phyloP scores from a whole-genome alignment of 306 rosid genomes.

The Quercus suber region DNA sequence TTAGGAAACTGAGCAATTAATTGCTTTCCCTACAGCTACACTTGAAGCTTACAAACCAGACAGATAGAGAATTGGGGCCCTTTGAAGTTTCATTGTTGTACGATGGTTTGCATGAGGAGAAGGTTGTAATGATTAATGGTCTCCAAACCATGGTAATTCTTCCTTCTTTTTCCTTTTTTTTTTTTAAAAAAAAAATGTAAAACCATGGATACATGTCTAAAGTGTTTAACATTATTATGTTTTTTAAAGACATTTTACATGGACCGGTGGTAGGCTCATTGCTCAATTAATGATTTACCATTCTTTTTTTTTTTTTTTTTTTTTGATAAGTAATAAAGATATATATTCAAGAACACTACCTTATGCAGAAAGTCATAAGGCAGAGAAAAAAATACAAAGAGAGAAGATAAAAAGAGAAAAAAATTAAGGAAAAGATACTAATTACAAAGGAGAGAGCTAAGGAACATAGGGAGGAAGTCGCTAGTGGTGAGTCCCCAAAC shows the following conservation, averaged over 20 bases:
- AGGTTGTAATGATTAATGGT: conserved; percentile 70
- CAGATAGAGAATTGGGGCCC: conserved; percentile 82
- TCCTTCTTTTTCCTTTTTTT: too few species aligned
- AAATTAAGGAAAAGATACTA: too few species aligned
- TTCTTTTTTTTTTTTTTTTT: neutral
- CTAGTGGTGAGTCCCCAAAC: too few species aligned
- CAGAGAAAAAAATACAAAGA: too few species aligned
- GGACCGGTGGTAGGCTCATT: conserved; percentile 6
- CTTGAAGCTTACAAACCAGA: conserved; percentile 62
- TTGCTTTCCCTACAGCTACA: conserved; percentile 59
- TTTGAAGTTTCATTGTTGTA: conserved; percentile 72
- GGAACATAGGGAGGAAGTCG: too few species aligned
- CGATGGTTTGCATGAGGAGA: conserved; percentile 50
- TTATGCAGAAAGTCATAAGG: too few species aligned
- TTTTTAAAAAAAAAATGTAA: too few species aligned
- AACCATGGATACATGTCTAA: neutral
- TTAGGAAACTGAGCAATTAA: conserved; percentile 32
- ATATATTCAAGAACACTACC: too few species aligned
- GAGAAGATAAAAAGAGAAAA: too few species aligned
- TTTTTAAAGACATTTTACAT: neutral
- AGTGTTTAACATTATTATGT: conserved; percentile 8
- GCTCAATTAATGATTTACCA: conserved; percentile 16
- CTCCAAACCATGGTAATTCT: conserved; percentile 74
- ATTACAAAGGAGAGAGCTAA: too few species aligned
- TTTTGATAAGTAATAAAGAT: too few species aligned